Base-by-base conservation (phyloP, 192 early-diverging fungal species). In the Thamnidium elegans region DNA sequence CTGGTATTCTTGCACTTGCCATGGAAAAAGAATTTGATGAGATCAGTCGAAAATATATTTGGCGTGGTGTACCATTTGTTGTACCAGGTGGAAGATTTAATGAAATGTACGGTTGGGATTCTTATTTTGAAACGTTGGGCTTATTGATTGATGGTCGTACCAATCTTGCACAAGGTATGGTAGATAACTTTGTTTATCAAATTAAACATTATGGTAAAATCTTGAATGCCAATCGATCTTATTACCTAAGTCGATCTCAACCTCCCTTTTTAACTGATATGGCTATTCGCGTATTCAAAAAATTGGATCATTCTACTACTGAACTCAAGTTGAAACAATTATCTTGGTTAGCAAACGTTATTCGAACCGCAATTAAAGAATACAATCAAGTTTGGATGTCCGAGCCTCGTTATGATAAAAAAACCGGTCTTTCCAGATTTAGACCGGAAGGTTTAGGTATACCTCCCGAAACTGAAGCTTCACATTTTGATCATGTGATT, bases 21-120 rank as follows among this genome's bases (percentile, higher is more conserved):
- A 83, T 94, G 78, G 66, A 71, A 46, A 76, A 63, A 56, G 55
- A 56, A 20, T 36, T 31, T 4, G 23, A 30, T 20, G 36, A 39
- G 5, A 39, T 10, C 5, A 39, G 36, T 10, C 13, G 15, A 14
- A 19, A 48, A 4, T 19, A 19, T 14, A 19, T 14, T 17, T 75
- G 89, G 52, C 74, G 75, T n/a, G 90, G 90, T 36, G 86, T 94
- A 19, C 93, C 94, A 0, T 99, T 99, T 71, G 92, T 97, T 14
- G 96, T 99, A 0, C 97, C 96, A 0, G 97, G 97, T 13, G 97
- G 97, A 15, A 86, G 97, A 9, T 99, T 98, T 81, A 99, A 98
- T 73, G 97, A 99, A 77, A 96, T 95, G 89, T 99, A 99, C 74
- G 96, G 95, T 0, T 99, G 97, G 97, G 97, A 99, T 74, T 88